Base-by-base conservation (phyloP, 2,329 filamentous ascomycete species). In the Aureobasidium lini region DNA sequence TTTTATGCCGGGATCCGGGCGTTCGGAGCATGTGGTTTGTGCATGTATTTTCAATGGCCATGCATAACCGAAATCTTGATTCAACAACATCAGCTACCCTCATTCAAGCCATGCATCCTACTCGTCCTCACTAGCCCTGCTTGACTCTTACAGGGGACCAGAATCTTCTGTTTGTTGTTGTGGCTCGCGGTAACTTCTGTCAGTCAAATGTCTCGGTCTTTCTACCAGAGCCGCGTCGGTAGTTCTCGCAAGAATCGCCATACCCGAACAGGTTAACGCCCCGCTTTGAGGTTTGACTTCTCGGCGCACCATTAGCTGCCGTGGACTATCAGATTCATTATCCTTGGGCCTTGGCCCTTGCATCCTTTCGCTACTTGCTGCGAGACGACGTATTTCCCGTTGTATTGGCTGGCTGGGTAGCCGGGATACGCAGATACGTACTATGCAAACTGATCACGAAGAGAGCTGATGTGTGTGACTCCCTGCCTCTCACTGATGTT, bases 21-120 rank as follows among this genome's bases (percentile, higher is more conserved):
- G 48, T 31, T 52, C n/a, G 34, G 18, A 52, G 48, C 48, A 49
- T 49, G 47, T 49, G 47, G 47, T n/a, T 49, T 49, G 32, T 49
- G 47, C 47, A 37, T 49, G 47, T 11, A 15, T 48, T 15, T 34
- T 36, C 31, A 37, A 49, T 37, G 47, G 31, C 31, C 47, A 8
- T 49, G 47, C 32, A 49, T 37, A 49, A 49, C 47, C 47, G 47
- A 37, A 36, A 36, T 37, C 32, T 49, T 37, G 32, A 49, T 37
- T 16, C 47, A 49, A 49, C 47, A 31, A 49, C 47, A 15, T 7
- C 32, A 37, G 47, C 47, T 49, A 10, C 32, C 16, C 28, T 37
- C 18, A 18, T 10, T 23, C 23, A 23, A 23, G 23, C 23, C 23
- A 23, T 23, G 23, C 23, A 23, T 23, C 23, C 23, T 23, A 23